Conservation (phyloP, 495 filamentous ascomycete species). For the Neurospora sp. region DNA sequence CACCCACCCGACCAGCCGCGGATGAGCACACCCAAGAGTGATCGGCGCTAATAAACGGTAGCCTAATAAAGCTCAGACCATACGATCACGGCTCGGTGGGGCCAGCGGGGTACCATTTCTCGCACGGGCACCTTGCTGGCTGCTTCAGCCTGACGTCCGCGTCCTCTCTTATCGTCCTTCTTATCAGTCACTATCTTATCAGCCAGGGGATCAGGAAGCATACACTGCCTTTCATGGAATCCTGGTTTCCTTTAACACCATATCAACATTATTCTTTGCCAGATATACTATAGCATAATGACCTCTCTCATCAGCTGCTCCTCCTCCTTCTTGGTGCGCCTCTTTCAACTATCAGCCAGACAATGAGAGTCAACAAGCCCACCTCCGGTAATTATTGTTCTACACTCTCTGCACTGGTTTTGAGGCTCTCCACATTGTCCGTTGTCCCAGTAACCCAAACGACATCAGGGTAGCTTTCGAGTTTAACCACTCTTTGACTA, state of each 20-base stretch:
- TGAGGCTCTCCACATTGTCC: neutral
- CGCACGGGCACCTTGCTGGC: neutral
- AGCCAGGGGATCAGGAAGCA: neutral
- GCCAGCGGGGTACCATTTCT: neutral
- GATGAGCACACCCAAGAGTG: neutral
- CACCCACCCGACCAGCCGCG: neutral
- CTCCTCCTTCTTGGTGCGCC: neutral
- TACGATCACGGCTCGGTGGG: neutral
- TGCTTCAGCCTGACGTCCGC: neutral
- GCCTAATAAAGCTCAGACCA: neutral
- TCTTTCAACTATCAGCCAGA: neutral
- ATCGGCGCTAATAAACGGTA: neutral
- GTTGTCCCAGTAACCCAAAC: neutral
- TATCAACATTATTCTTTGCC: neutral
- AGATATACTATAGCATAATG: neutral
- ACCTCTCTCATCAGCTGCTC: neutral
- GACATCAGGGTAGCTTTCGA: neutral
- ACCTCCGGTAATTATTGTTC: neutral
- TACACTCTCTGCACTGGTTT: neutral
- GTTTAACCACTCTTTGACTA: neutral
- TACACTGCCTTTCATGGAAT: neutral
- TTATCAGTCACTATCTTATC: neutral
- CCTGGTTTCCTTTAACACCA: neutral
- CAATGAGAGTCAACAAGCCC: neutral
- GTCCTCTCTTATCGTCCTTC: neutral